Evolutionary conservation across 1,139 yeast species (phyloP).

Genomic region (Diutina catenulata): DNA sequence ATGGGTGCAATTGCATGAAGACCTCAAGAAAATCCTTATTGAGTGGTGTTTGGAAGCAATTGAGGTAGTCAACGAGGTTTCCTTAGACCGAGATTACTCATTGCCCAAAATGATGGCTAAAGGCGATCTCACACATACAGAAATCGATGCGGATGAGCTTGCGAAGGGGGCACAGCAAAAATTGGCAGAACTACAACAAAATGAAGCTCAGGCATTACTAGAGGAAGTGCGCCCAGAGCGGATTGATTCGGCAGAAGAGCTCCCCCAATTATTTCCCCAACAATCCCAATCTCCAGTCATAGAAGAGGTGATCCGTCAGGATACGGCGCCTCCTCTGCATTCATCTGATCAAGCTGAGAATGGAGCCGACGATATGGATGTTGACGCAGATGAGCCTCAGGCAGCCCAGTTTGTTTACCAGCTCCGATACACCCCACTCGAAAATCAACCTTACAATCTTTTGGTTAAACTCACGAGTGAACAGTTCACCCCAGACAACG

Average conservation of each 20-base stretch:
- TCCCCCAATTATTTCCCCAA: no score
- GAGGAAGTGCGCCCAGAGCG: slow-evolving; percentile 25
- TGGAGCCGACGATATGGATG: not conserved
- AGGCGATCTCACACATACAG: slow-evolving; percentile 36
- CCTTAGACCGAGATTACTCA: slow-evolving; percentile 28
- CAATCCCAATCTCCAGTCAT: no score
- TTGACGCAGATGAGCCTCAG: not conserved
- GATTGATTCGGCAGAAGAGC: no score
- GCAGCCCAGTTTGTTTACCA: slow-evolving; percentile 1
- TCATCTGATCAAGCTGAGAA: no score
- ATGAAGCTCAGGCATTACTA: slow-evolving; percentile 30
- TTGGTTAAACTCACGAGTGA: not conserved
- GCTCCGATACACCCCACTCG: not conserved
- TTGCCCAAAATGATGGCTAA: slow-evolving; percentile 55
- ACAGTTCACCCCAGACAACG: not conserved
- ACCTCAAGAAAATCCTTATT: slow-evolving; percentile 34
- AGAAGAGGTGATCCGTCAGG: no score
- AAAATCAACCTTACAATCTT: not conserved
- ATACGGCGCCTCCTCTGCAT: no score
- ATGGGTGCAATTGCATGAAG: slow-evolving; percentile 47
- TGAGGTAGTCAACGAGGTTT: slow-evolving; percentile 35
- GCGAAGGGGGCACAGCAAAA: slow-evolving; percentile 22
- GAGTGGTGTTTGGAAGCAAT: slow-evolving; percentile 64
- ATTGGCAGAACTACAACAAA: slow-evolving; percentile 21
- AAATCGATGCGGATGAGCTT: slow-evolving; percentile 20